A percentile compares a stretch with the other conserved stretches of the same genome.
These are phyloP conservation scores for Hansenula sp. DNA, from an alignment of 1,139 yeast species.

Conservation along the genomic window DNA sequence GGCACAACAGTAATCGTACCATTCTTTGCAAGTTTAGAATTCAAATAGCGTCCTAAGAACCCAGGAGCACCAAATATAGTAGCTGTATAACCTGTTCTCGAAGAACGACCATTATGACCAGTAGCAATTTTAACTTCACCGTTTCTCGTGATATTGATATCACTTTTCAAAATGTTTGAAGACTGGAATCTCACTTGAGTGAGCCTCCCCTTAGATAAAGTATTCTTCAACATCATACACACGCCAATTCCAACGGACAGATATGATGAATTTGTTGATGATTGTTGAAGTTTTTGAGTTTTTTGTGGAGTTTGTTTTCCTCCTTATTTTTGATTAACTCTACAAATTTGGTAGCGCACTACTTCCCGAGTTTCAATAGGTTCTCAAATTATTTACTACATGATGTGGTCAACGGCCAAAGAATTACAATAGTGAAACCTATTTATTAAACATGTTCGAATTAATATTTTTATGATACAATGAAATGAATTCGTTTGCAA, in stretches of 20 bases:
- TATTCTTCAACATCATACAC: neutral
- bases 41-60: constrained; percentile 70
- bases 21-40: constrained; percentile 72
- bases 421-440: too few relatives aligned
- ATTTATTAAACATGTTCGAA: too few relatives aligned
- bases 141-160: constrained; percentile 68
- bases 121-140: constrained; percentile 70
- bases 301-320: neutral
- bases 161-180: constrained; percentile 36
- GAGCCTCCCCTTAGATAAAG: neutral
- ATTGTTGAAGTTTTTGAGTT: neutral
- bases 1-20: constrained; percentile 80
- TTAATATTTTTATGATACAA: too few relatives aligned
- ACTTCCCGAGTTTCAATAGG: neutral
- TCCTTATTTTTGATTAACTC: too few relatives aligned
- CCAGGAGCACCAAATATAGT: constrained; percentile 87
- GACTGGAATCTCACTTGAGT: constrained; percentile 17
- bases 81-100: constrained; percentile 88
- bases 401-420: too few relatives aligned
- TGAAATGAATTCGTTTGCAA: too few relatives aligned
- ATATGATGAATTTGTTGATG: neutral
- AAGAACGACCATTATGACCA: constrained; percentile 82
- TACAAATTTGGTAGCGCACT: neutral
- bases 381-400: neutral
- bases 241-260: too few relatives aligned